Base-by-base conservation (phyloP, 2,329 filamentous ascomycete species). In the Fusarium falciforme region DNA sequence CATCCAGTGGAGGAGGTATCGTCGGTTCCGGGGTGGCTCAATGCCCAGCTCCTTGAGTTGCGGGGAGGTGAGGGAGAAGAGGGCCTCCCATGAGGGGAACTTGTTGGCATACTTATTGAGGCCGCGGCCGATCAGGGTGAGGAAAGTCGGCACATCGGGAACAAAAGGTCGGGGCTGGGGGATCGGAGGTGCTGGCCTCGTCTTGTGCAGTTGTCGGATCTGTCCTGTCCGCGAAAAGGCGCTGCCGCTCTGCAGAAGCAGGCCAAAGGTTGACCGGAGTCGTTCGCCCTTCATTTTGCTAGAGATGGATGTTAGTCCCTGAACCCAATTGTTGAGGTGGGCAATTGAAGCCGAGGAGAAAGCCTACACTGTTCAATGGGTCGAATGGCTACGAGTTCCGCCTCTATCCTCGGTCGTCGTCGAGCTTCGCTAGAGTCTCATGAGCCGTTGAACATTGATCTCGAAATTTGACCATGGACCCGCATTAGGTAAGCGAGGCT, bases 101-200 rank as follows among this genome's bases (percentile, higher is more conserved):
- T 98, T 98, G 83, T 90, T 87, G 58, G 93, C 90, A 85, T 98
- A 94, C 80, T 93, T 91, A 79, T 89, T 91, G 78, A 98, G 91
- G 77, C 92, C 92, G 73, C 96, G 95, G 77, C 96, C 96, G 83
- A 98, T 98, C 68, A 98, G 88, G 38, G 90, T 94, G 72, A 98
- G 92, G 84, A 99, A 98, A 17, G 95, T 96, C 77, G 88, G 82
- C 44, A 94, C 91, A 81, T 98, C 92, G 35, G 95, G 96, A 42
- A 97, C 92, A 78, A 97, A 95, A 2, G 94, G 94, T 40, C 93
- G 97, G 1, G 95, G 93, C 27, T 87, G 80, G 4, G 95, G 95
- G 35, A 90, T 84, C 8, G 80, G 77, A 49, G 79, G 85, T 16
- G 79, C 70, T 38, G 82, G 77, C 67, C 82, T 77, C 68, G 83